Conservation (phyloP, 345 rosid genomes). For the Aquilaria sinensis region DNA sequence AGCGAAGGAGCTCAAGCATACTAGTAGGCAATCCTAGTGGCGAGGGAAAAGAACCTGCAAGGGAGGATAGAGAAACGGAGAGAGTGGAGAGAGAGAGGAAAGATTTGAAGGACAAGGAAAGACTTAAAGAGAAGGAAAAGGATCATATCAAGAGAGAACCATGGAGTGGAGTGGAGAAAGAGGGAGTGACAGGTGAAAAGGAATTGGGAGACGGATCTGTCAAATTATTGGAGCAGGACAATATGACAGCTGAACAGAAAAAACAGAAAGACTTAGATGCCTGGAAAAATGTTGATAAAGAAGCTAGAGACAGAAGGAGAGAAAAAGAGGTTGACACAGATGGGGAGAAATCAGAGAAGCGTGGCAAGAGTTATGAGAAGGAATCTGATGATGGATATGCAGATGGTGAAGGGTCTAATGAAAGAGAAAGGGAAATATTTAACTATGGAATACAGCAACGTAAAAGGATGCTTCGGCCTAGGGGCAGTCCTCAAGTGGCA, state of each 20-base stretch:
- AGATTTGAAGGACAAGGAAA: constrained; percentile 82
- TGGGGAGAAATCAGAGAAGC: constrained; percentile 86
- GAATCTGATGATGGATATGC: constrained; percentile 86
- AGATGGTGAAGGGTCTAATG: constrained; percentile 75
- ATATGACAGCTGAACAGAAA: constrained; percentile 47
- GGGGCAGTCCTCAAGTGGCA: constrained; percentile 81
- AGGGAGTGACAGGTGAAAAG: constrained; percentile 50
- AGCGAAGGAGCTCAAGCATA: constrained; percentile 49
- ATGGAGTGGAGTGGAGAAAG: constrained; percentile 63
- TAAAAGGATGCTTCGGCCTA: constrained; percentile 91
- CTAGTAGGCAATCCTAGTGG: constrained; percentile 44
- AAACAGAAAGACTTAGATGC: constrained; percentile 67
- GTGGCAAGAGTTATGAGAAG: constrained; percentile 54
- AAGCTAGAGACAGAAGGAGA: constrained; percentile 73
- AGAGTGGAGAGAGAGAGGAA: constrained; percentile 88
- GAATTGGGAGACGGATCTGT: constrained; percentile 61
- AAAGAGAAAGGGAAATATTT: constrained; percentile 79
- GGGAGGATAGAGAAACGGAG: constrained; percentile 82
- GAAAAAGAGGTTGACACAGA: constrained; percentile 73
- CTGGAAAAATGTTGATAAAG: constrained; percentile 65
- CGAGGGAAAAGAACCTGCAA: constrained; percentile 60
- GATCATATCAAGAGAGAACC: constrained; percentile 64
- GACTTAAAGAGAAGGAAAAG: constrained; percentile 71
- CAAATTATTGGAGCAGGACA: constrained; percentile 57
- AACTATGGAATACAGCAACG: constrained; percentile 90